These are phyloP conservation scores for Fusarium odoratissimum DNA, from an alignment of 2,329 filamentous ascomycete species.

Conservation along the genomic window DNA sequence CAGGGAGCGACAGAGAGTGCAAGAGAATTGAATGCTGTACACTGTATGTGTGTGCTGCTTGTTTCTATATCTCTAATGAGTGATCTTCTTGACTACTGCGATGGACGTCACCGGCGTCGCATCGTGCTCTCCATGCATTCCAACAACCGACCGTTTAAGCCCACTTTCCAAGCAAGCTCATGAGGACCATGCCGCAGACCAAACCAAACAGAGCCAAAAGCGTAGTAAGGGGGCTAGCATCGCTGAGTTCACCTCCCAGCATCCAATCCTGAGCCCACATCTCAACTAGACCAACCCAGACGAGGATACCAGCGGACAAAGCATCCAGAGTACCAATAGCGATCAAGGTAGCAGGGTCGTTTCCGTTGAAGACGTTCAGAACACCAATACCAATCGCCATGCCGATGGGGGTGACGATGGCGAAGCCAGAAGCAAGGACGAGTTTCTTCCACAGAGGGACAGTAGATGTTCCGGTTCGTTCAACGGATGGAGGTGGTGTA, in stretches of 20 bases:
- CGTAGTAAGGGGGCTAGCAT: constrained; percentile 61
- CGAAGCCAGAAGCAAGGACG: constrained; percentile 71
- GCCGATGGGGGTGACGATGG: constrained; percentile 78
- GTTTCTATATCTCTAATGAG: neutral
- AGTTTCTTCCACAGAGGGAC: constrained; percentile 63
- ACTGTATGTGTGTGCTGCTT: neutral
- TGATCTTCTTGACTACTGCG: neutral
- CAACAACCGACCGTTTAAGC: constrained; percentile 56
- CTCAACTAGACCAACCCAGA: constrained; percentile 83
- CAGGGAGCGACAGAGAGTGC: neutral
- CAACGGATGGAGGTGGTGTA: constrained; percentile 32
- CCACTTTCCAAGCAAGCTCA: constrained; percentile 83
- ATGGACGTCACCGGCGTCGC: neutral
- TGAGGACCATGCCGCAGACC: constrained; percentile 71
- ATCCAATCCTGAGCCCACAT: constrained; percentile 84
- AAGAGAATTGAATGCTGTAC: neutral
- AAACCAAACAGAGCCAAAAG: constrained; percentile 63
- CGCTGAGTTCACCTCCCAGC: constrained; percentile 64
- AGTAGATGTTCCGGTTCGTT: constrained; percentile 32
- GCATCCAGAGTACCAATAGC: constrained; percentile 80
- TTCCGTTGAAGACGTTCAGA: constrained; percentile 77
- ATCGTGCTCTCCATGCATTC: neutral
- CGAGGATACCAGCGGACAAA: constrained; percentile 77
- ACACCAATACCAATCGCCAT: constrained; percentile 85
- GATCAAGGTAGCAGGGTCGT: constrained; percentile 73